These are phyloP conservation scores for Candida tibetensis DNA, from an alignment of 805 yeast species.

Conservation along the genomic window DNA sequence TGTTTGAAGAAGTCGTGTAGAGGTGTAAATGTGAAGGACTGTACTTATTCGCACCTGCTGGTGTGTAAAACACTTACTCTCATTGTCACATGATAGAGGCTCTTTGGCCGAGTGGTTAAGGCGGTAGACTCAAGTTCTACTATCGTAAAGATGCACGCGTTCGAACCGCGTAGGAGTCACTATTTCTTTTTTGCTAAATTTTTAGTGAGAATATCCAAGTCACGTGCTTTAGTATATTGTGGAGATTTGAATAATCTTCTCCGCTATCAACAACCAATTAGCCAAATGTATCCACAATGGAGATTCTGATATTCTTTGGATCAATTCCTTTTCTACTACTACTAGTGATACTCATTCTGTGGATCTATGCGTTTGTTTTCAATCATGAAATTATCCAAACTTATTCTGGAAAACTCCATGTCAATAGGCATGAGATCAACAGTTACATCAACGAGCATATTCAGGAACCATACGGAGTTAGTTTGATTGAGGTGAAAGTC, in stretches of 20 bases:
- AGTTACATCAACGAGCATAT: constrained; percentile 14
- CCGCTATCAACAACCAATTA: too few relatives aligned
- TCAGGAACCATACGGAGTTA: constrained; percentile 14
- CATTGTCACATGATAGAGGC: background rate
- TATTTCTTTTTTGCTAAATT: background rate
- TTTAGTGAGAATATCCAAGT: too few relatives aligned
- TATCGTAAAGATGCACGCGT: background rate
- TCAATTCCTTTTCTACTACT: constrained; percentile 15
- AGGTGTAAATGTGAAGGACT: background rate
- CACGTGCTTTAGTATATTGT: too few relatives aligned
- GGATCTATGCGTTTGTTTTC: constrained; percentile 23
- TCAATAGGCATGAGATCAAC: constrained; percentile 26
- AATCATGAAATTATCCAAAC: constrained; percentile 24
- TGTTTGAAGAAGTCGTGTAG: constrained; percentile 3
- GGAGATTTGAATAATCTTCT: too few relatives aligned
- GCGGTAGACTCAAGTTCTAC: background rate
- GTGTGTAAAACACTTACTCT: too few relatives aligned
- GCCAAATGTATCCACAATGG: background rate
- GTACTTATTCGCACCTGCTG: too few relatives aligned
- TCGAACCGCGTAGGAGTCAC: background rate
- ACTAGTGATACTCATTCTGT: constrained; percentile 11
- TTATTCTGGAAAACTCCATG: constrained; percentile 17
- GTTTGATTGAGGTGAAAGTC: constrained; percentile 14
- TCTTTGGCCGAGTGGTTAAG: background rate
- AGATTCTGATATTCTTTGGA: constrained; percentile 5